phyloP scores from a whole-genome alignment of 2,329 filamentous ascomycete genomes.

The Bipolaris oryzae region DNA sequence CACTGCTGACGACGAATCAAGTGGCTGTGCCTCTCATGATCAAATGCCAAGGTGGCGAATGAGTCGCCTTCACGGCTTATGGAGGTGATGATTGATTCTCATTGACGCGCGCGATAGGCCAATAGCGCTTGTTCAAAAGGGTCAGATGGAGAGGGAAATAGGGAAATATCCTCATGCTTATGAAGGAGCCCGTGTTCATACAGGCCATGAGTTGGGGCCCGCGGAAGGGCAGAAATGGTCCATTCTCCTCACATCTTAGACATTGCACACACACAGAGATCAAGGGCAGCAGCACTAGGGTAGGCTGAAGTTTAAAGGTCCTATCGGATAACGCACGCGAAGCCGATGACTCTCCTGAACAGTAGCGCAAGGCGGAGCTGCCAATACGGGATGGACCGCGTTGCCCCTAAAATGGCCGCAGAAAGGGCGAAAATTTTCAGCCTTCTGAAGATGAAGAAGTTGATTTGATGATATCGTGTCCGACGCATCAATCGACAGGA shows the following conservation, averaged over 20 bases:
- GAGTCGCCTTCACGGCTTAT: neutral
- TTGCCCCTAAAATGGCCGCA: neutral
- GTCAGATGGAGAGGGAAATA: neutral
- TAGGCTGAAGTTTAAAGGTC: neutral
- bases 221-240: neutral
- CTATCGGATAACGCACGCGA: neutral
- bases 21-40: neutral
- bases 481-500: neutral
- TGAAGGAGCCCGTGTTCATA: neutral
- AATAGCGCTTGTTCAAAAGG: neutral
- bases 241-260: neutral
- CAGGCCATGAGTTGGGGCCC: neutral
- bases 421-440: neutral
- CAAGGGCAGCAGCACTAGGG: neutral
- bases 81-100: neutral
- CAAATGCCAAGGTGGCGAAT: neutral
- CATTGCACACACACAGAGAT: neutral
- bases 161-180: neutral
- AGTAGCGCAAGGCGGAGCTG: neutral
- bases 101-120: neutral
- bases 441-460: neutral
- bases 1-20: neutral
- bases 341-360: neutral
- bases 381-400: neutral
- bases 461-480: neutral